These are phyloP conservation scores for Neofusicoccum kwambonambiense DNA, from an alignment of 2,329 filamentous ascomycete genomes.

Conservation along the genomic window DNA sequence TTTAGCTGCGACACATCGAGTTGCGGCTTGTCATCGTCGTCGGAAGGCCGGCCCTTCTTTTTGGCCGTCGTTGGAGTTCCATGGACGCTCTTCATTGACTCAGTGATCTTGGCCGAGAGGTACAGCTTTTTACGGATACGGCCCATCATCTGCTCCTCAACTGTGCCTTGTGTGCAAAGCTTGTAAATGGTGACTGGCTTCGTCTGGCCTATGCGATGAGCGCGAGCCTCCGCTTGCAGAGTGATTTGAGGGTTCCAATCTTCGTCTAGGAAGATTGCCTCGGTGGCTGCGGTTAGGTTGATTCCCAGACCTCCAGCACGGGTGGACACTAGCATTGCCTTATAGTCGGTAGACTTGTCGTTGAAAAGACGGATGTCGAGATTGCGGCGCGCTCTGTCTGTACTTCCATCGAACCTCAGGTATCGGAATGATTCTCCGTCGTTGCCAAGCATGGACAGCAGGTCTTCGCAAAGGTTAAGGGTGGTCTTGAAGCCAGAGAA, in stretches of 20 bases:
- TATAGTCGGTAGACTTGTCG: conserved; percentile 44
- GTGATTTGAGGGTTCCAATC: conserved; percentile 57
- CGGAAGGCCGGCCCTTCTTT: conserved; percentile 24
- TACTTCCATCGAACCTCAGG: conserved; percentile 52
- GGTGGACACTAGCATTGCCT: conserved; percentile 57
- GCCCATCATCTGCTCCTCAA: conserved; percentile 59
- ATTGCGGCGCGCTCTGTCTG: conserved; percentile 50
- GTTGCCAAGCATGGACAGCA: conserved; percentile 46
- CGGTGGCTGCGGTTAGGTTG: conserved; percentile 54
- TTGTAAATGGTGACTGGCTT: conserved; percentile 57
- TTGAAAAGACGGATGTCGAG: conserved; percentile 56
- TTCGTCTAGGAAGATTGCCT: conserved; percentile 58
- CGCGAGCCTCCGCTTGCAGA: conserved; percentile 54
- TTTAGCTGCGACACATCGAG: conserved; percentile 54
- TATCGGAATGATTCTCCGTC: conserved; percentile 44
- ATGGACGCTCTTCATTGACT: conserved; percentile 57
- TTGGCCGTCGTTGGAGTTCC: conserved; percentile 27
- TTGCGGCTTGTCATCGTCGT: conserved; percentile 52
- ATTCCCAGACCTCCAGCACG: conserved; percentile 57
- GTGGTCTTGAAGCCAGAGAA: conserved; percentile 56
- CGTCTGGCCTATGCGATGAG: conserved; percentile 56
- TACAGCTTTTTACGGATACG: conserved; percentile 63
- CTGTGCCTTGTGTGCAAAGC: conserved; percentile 56
- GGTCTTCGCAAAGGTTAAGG: conserved; percentile 53
- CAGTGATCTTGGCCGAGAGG: conserved; percentile 59